Percentiles rank a stretch among this genome's conserved stretches.
These are phyloP conservation scores for Camelina neglecta DNA, from an alignment of 345 rosid genomes.

Conservation along the genomic window DNA sequence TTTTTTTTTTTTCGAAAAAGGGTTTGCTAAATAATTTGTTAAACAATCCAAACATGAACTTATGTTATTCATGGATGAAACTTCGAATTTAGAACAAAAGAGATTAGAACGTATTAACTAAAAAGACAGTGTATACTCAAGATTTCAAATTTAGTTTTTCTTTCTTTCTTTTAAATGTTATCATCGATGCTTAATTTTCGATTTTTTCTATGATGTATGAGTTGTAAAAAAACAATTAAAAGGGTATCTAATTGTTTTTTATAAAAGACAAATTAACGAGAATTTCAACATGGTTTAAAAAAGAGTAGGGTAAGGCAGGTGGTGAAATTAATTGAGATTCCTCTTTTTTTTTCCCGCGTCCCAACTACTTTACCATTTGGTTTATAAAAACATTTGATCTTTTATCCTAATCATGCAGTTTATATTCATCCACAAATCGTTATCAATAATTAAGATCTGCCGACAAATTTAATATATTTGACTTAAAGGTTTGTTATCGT, in stretches of 20 bases:
- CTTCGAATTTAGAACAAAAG: neutral
- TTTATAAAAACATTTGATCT: neutral
- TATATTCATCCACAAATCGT: constrained; percentile 22
- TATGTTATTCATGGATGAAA: too few relatives aligned
- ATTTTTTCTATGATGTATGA: neutral
- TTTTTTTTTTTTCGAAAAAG: too few relatives aligned
- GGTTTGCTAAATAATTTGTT: too few relatives aligned
- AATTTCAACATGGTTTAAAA: neutral
- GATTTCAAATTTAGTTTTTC: neutral
- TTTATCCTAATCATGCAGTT: constrained; percentile 29
- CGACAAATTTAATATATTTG: constrained; percentile 29
- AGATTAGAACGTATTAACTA: neutral
- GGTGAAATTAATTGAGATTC: neutral
- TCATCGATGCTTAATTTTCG: too few relatives aligned
- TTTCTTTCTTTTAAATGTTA: neutral
- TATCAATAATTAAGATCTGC: constrained; percentile 25
- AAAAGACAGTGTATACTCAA: neutral
- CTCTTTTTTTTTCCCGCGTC: constrained; percentile 9
- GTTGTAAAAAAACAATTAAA: neutral
- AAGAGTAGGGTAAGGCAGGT: neutral
- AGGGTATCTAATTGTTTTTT: neutral
- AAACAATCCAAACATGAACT: too few relatives aligned
- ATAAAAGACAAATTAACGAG: neutral
- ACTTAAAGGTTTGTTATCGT: neutral
- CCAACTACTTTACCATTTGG: constrained; percentile 29